These are phyloP conservation scores for Vitis hybrid DNA, from an alignment of 177 flowering plant genomes.

Conservation along the genomic window DNA sequence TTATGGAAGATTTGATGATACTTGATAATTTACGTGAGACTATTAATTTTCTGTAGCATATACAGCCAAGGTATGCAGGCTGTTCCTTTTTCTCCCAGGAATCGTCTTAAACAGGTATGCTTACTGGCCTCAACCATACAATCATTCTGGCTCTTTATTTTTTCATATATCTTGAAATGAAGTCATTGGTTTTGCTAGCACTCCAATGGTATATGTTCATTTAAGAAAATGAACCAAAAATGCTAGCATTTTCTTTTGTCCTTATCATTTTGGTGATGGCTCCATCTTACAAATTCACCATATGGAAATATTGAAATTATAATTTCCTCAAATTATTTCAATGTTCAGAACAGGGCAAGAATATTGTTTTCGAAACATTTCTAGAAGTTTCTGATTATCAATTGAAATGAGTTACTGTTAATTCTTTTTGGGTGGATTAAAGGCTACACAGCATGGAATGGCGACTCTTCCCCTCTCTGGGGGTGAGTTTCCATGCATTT, in stretches of 20 bases:
- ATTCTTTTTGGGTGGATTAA: not conserved
- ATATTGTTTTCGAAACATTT: not conserved
- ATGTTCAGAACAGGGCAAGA: too few species aligned
- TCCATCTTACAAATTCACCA: too few species aligned
- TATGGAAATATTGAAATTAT: too few species aligned
- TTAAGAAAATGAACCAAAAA: too few species aligned
- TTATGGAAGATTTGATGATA: not conserved
- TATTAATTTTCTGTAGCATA: slow-evolving; percentile 39
- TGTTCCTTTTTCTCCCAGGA: slow-evolving; percentile 38
- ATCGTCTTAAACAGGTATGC: slow-evolving; percentile 36
- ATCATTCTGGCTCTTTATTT: not conserved
- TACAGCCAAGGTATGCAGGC: slow-evolving; percentile 50
- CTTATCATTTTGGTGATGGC: too few species aligned
- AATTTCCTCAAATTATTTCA: too few species aligned
- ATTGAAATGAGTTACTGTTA: not conserved
- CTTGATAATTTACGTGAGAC: not conserved
- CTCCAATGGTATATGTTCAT: too few species aligned
- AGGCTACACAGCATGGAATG: not conserved
- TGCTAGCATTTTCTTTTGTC: too few species aligned
- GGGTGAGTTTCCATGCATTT: not conserved
- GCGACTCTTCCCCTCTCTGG: not conserved
- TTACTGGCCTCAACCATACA: not conserved
- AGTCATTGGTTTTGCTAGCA: not conserved
- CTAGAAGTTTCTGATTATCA: not conserved
- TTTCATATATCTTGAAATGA: not conserved